These are phyloP conservation scores for Fusarium lateritium DNA, from an alignment of 2,329 filamentous ascomycete genomes.

Conservation along the genomic window DNA sequence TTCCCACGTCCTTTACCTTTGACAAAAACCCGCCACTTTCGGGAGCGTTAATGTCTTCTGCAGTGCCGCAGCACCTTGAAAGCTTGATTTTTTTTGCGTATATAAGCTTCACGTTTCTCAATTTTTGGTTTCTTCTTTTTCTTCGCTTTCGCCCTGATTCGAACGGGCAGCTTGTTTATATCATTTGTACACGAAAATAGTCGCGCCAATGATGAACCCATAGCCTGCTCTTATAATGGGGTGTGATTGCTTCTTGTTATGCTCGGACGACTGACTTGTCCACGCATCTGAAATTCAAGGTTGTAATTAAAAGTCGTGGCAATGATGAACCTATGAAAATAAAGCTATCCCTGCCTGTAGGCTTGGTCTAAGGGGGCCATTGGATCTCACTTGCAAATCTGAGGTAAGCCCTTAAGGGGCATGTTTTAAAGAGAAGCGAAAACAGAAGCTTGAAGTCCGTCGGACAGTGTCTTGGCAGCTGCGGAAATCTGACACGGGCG, in stretches of 20 bases:
- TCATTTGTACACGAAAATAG: constrained; percentile 6
- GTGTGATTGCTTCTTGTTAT: neutral
- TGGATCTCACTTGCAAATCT: constrained; percentile 4
- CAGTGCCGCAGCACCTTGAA: constrained; percentile 7
- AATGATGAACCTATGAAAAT: too few species aligned
- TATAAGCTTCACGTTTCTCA: constrained; percentile 15
- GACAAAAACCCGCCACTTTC: too few species aligned
- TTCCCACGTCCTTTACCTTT: neutral
- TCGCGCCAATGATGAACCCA: constrained; percentile 20
- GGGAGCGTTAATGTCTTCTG: neutral
- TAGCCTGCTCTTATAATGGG: constrained; percentile 16
- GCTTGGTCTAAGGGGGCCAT: neutral
- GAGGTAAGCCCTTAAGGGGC: constrained; percentile 16
- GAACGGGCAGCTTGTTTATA: constrained; percentile 4
- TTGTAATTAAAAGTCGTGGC: too few species aligned
- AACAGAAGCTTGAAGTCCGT: neutral
- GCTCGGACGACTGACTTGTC: neutral
- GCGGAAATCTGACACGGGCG: constrained; percentile 3
- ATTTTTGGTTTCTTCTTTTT: constrained; percentile 2
- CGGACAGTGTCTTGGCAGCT: constrained; percentile 7
- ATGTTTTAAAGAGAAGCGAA: neutral
- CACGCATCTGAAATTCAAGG: too few species aligned
- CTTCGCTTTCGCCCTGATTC: constrained; percentile 4
- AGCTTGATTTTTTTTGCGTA: constrained; percentile 12
- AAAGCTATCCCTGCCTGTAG: too few species aligned